phyloP scores from a whole-genome alignment of 768 basidiomycete species.

The Mrakia hoshinonis region DNA sequence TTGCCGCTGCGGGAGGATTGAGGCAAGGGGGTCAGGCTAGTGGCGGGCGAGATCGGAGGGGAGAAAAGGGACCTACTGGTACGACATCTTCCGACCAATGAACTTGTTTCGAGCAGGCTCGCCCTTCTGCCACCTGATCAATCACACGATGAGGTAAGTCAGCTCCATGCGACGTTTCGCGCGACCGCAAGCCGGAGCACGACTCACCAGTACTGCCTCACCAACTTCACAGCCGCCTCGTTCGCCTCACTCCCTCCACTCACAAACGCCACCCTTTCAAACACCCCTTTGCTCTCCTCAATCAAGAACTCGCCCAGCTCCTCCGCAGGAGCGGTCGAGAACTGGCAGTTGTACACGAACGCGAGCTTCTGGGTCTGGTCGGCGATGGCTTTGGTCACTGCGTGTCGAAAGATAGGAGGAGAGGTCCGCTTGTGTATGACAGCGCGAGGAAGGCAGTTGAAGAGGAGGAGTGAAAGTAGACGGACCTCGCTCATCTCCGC shows the following conservation, averaged over 20 bases:
- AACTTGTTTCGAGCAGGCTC: slow-evolving; percentile 48
- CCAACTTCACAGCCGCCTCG: slow-evolving; percentile 75
- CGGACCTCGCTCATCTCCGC: slow-evolving; percentile 52
- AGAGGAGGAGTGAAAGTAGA: background rate
- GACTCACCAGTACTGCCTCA: slow-evolving; percentile 55
- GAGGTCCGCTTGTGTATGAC: too few relatives aligned
- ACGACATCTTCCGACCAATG: slow-evolving; percentile 68
- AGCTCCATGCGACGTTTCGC: too few relatives aligned
- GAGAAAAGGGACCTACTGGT: too few relatives aligned
- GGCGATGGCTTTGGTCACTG: slow-evolving; percentile 44
- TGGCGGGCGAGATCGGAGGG: too few relatives aligned
- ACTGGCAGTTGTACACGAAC: slow-evolving; percentile 79
- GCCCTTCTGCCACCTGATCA: background rate
- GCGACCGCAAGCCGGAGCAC: too few relatives aligned
- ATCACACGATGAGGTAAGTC: background rate
- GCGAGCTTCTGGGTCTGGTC: slow-evolving; percentile 48
- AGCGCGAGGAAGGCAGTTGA: background rate
- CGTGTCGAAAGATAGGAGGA: too few relatives aligned
- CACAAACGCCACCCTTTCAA: slow-evolving; percentile 60
- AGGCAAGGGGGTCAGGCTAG: too few relatives aligned
- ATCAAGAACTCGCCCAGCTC: slow-evolving; percentile 61
- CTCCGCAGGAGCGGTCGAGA: slow-evolving; percentile 65
- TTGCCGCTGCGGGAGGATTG: too few relatives aligned
- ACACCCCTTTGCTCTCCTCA: slow-evolving; percentile 61
- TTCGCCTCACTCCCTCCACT: slow-evolving; percentile 78